Base-by-base conservation (phyloP, 306 rosid species). In the Citrullus colocynthis region DNA sequence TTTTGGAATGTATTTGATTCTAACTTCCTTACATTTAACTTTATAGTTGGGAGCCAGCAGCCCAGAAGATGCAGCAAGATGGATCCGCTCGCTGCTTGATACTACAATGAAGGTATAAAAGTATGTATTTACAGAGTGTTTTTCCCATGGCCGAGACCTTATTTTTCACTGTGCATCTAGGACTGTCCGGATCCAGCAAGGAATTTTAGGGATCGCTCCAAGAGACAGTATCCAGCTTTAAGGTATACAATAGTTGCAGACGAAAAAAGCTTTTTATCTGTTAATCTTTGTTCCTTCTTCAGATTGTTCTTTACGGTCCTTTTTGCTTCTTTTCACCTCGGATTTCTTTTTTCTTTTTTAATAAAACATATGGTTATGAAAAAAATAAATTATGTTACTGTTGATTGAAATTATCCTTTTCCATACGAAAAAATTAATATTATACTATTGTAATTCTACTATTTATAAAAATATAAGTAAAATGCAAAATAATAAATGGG, bases 41-140 rank as follows among this genome's bases (percentile, higher is more conserved):
- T 76, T 74, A 60, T 75, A 93, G 98, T 73, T 91, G 80, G 97
- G 98, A 75, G 97, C 97, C 77, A 86, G 88, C 83, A 91, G 97
- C 78, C 80, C 98, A 64, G 97, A 93, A 89, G 98, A 93, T 80
- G 93, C 94, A 45, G 98, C 96, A 65, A 86, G 78, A 81, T 93
- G 98, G 97, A 93, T 90, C 49, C 91, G 80, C 57, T 89, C 93
- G 4, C 84, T 91, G 66, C 90, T 91, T 70, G 94, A 84, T 28
- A 85, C 94, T 63, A 92, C 94, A 37, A 21, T 88, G 81, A 90
- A 88, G 98, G 98, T 91, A 88, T 74, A 42, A 17, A 54, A 58
- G 54, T 75, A 24, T 55, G 36, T 60, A 79, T 37, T 81, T 78
- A 52, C 14, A 55, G 75, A 79, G 66, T 74, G 39, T 71, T 88